Conservation (phyloP, 768 basidiomycete genomes). For the Boletus edulis region DNA sequence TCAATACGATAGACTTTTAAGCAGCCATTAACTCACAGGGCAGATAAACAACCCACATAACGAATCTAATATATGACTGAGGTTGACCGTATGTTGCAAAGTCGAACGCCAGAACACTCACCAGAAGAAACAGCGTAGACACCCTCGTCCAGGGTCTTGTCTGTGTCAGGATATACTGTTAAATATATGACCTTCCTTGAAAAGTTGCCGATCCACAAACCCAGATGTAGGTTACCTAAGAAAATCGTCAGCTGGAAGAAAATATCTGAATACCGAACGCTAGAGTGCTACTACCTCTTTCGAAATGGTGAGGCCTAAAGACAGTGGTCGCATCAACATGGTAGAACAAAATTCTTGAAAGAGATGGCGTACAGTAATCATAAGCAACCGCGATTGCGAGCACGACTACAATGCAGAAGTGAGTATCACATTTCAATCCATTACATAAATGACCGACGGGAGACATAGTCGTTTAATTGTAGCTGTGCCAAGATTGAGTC, state of each 20-base stretch:
- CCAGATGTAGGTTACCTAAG: not conserved
- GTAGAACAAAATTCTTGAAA: not conserved
- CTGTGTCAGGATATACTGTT: too few species aligned
- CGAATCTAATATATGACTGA: not conserved
- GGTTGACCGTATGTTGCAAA: not conserved
- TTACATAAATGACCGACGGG: not conserved
- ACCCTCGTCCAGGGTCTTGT: too few species aligned
- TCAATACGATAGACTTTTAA: not conserved
- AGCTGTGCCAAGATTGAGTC: not conserved
- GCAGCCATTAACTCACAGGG: not conserved
- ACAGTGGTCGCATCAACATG: not conserved
- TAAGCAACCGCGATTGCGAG: not conserved
- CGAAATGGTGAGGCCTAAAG: not conserved
- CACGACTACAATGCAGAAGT: not conserved
- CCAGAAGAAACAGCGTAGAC: conserved; percentile 3
- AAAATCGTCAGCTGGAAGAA: not conserved
- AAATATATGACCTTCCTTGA: too few species aligned
- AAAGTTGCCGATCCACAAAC: too few species aligned
- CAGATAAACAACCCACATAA: not conserved
- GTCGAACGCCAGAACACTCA: not conserved
- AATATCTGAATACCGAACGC: not conserved
- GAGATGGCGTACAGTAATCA: not conserved
- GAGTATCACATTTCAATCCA: not conserved
- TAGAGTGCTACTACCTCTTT: not conserved
- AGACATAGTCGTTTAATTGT: not conserved